phyloP scores from a whole-genome alignment of 768 basidiomycete species.

The Plicaturopsis crispa region DNA sequence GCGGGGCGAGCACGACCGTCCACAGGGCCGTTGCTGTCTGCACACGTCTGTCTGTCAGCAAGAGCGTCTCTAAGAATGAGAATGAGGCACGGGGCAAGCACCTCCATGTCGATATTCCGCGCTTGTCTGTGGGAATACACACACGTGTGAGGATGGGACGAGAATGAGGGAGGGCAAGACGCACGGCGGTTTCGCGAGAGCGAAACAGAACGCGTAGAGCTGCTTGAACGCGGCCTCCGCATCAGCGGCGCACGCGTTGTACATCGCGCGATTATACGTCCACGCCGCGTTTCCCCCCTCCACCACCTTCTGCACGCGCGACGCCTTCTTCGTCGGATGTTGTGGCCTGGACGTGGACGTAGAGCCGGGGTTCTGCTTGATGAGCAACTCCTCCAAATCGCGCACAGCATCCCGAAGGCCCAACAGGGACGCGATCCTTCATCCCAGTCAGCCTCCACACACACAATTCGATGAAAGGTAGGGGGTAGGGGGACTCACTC shows the following conservation, averaged over 20 bases:
- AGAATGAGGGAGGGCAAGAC: slow-evolving; percentile 18
- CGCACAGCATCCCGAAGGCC: too few species aligned
- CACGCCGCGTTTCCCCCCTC: slow-evolving; percentile 35
- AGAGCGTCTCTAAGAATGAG: neutral
- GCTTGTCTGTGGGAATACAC: slow-evolving; percentile 38
- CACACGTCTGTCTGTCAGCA: slow-evolving; percentile 1
- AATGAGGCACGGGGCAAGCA: slow-evolving; percentile 18
- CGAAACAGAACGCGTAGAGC: slow-evolving; percentile 67
- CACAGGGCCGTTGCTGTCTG: slow-evolving; percentile 70
- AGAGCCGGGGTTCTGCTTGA: slow-evolving; percentile 37
- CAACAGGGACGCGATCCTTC: too few species aligned
- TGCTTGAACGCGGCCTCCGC: slow-evolving; percentile 47
- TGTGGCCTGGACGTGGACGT: slow-evolving; percentile 10
- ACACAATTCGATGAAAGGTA: too few species aligned
- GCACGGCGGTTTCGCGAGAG: slow-evolving; percentile 64
- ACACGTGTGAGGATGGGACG: slow-evolving; percentile 4
- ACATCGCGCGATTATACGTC: slow-evolving; percentile 48
- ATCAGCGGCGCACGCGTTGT: slow-evolving; percentile 41
- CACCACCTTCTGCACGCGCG: slow-evolving; percentile 23
- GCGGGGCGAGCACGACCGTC: slow-evolving; percentile 64
- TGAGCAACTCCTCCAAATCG: slow-evolving; percentile 60
- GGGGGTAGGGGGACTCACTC: slow-evolving; percentile 36
- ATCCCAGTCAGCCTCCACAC: too few species aligned
- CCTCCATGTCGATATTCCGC: slow-evolving; percentile 79
- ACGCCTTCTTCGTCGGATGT: slow-evolving; percentile 27